A percentile compares a stretch with the other conserved stretches of the same genome.
Evolutionary conservation across 169 alveolate genomes (phyloP).

Genomic region (Plasmodium coatneyi): DNA sequence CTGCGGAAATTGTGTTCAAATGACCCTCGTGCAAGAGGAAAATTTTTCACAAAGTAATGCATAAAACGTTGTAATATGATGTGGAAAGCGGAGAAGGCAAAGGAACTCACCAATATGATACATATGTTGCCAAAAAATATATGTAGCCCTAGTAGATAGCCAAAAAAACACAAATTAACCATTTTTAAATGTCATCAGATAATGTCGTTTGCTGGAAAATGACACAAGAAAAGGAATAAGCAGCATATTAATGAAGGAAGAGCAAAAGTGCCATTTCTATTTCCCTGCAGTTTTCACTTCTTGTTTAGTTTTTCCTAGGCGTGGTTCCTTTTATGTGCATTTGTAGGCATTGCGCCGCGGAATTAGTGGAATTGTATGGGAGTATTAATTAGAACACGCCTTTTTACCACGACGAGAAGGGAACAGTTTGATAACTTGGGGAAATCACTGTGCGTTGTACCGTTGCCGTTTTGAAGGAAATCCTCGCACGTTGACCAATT

Average conservation of each 20-base stretch:
- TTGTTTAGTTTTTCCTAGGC: not conserved
- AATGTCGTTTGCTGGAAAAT: not conserved
- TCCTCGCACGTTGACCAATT: not conserved
- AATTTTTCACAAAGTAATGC: not conserved
- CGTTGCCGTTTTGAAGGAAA: not conserved
- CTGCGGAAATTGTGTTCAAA: not conserved
- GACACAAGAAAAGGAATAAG: not conserved
- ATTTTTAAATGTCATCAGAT: not conserved
- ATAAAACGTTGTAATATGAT: not conserved
- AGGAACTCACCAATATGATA: not conserved
- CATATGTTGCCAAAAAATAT: not conserved
- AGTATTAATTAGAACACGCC: not conserved
- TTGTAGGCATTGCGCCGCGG: not conserved
- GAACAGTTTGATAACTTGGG: not conserved
- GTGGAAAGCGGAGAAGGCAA: not conserved
- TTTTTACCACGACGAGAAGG: not conserved
- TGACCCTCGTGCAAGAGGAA: not conserved
- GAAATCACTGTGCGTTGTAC: not conserved
- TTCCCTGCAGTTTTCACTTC: not conserved
- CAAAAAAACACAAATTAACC: not conserved
- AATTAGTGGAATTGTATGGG: not conserved
- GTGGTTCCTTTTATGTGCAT: not conserved
- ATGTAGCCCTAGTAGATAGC: not conserved
- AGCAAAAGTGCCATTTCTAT: not conserved
- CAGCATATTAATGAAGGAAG: not conserved